Evolutionary conservation across 768 basidiomycete genomes (phyloP).

Genomic region (Hirschioporus abietinus): DNA sequence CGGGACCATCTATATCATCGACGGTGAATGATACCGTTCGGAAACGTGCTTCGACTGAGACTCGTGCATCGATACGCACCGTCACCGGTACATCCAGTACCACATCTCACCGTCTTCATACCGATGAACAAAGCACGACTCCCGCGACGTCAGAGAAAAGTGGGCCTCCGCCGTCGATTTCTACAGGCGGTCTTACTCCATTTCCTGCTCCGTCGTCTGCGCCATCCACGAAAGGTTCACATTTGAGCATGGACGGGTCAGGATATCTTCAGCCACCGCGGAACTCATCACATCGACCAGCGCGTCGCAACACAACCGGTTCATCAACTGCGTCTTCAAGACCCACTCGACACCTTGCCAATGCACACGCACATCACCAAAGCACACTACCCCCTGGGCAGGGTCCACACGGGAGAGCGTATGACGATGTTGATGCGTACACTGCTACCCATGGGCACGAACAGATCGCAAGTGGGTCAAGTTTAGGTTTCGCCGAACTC

Average conservation of each 20-base stretch:
- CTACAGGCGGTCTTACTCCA: constrained; percentile 20
- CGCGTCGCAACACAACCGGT: constrained; percentile 70
- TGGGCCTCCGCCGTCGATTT: constrained; percentile 17
- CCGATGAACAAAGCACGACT: constrained; percentile 1
- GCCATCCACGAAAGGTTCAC: constrained; percentile 6
- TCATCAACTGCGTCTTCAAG: constrained; percentile 27
- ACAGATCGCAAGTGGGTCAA: neutral
- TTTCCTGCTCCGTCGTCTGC: constrained; percentile 13
- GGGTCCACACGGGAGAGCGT: constrained; percentile 9
- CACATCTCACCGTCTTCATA: constrained; percentile 6
- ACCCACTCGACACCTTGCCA: constrained; percentile 23
- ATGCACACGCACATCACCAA: constrained; percentile 25
- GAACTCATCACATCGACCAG: constrained; percentile 30
- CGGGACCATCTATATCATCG: neutral
- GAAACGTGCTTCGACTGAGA: constrained; percentile 7
- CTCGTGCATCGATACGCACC: neutral
- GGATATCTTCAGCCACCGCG: constrained; percentile 48
- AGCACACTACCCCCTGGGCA: constrained; percentile 23
- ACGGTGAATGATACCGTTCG: constrained; percentile 9
- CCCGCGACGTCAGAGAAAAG: neutral
- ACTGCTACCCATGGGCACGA: neutral
- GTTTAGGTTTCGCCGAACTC: constrained; percentile 40
- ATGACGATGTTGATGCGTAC: constrained; percentile 33
- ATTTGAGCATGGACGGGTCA: constrained; percentile 33
- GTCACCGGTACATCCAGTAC: neutral